Percentiles rank a stretch among this genome's conserved stretches.
Evolutionary conservation across 352 stramenopile species (phyloP).

Genomic region (Pythium myriotylum): DNA sequence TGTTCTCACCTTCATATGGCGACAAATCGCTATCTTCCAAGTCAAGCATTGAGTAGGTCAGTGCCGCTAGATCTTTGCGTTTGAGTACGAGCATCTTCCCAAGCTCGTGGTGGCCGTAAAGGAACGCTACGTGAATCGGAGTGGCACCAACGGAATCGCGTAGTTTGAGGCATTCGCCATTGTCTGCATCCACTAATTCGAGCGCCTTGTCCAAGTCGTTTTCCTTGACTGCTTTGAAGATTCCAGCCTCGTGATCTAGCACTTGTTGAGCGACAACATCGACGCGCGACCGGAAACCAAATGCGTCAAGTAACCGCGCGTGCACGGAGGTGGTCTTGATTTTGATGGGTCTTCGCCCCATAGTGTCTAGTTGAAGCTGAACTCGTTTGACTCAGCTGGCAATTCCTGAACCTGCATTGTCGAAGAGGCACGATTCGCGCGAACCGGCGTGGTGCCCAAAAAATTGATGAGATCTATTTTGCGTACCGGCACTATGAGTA

Average conservation of each 20-base stretch:
- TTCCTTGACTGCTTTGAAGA: conserved; percentile 52
- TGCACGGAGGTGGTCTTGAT: conserved; percentile 16
- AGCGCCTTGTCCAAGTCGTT: conserved; percentile 39
- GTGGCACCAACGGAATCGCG: conserved; percentile 56
- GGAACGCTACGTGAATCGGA: conserved; percentile 56
- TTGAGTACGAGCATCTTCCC: conserved; percentile 46
- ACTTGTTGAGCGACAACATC: conserved; percentile 66
- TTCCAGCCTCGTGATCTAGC: conserved; percentile 55
- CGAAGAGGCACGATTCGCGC: conserved; percentile 11
- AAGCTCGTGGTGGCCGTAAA: conserved; percentile 61
- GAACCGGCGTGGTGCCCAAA: conserved; percentile 2
- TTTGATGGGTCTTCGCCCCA: conserved; percentile 28
- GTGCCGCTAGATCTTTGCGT: conserved; percentile 30
- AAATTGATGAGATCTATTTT: conserved; percentile 9
- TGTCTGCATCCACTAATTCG: conserved; percentile 37
- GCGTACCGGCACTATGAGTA: neutral
- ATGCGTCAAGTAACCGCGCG: conserved; percentile 27
- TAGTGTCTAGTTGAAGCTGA: neutral
- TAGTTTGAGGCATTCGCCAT: conserved; percentile 33
- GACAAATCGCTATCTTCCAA: conserved; percentile 28
- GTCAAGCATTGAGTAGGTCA: conserved; percentile 45
- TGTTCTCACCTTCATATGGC: conserved; percentile 64
- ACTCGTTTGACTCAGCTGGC: neutral
- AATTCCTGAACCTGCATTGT: neutral
- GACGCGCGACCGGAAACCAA: conserved; percentile 33